phyloP scores from a whole-genome alignment of 1,139 yeast species.

The Candida albicans region DNA sequence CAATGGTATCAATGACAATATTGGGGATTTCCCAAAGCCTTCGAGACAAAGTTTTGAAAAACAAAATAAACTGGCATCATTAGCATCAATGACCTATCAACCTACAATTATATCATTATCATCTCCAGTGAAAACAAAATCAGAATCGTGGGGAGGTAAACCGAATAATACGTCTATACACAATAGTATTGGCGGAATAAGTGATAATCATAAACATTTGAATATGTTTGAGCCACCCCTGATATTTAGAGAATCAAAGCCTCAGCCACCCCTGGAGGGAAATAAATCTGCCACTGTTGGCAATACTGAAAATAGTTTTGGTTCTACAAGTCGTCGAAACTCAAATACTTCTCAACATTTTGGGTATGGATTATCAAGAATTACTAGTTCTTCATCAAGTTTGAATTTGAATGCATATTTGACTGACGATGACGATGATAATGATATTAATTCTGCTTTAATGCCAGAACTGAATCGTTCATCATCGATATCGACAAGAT shows the following conservation, averaged over 20 bases:
- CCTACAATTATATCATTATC: constrained; percentile 41
- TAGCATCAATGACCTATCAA: constrained; percentile 7
- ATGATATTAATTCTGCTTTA: too few species aligned
- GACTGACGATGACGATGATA: constrained; percentile 32
- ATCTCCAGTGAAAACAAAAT: constrained; percentile 19
- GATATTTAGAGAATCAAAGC: constrained; percentile 21
- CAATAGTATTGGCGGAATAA: constrained; percentile 2
- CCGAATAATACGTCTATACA: background rate
- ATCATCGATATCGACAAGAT: constrained; percentile 8
- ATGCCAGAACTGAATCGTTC: constrained; percentile 1
- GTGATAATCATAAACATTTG: constrained; percentile 15
- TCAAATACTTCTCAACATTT: constrained; percentile 17
- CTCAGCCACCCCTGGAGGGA: constrained; percentile 2
- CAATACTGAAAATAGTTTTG: background rate
- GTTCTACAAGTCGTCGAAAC: constrained; percentile 3
- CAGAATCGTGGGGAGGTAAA: background rate
- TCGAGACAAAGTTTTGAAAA: constrained; percentile 27
- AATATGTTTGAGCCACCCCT: constrained; percentile 43
- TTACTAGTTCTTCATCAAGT: constrained; percentile 45
- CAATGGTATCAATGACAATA: constrained; percentile 18
- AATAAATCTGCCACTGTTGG: constrained; percentile 1
- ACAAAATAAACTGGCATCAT: constrained; percentile 9
- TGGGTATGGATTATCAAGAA: constrained; percentile 31
- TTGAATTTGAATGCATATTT: constrained; percentile 46
- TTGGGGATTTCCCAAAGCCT: constrained; percentile 29